phyloP scores from a whole-genome alignment of 176 grass and related monocot species.

The Oryza nivara region DNA sequence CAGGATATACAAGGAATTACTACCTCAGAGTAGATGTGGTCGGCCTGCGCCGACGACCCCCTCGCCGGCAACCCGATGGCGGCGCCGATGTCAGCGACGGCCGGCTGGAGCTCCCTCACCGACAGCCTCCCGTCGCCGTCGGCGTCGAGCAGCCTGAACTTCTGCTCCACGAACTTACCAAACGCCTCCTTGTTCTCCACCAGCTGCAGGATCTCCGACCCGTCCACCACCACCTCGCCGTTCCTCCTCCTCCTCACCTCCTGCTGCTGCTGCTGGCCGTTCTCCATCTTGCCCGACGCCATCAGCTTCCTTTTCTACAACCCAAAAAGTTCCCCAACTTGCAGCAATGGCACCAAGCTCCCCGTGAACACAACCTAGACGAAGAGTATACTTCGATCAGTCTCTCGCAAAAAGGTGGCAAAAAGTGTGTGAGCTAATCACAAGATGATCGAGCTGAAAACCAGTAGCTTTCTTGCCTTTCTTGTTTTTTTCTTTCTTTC shows the following conservation, averaged over 20 bases:
- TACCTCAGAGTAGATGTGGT: constrained; percentile 87
- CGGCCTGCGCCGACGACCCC: constrained; percentile 61
- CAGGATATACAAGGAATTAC: neutral
- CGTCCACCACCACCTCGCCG: constrained; percentile 63
- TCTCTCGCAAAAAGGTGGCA: neutral
- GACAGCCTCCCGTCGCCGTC: constrained; percentile 71
- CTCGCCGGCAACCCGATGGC: constrained; percentile 67
- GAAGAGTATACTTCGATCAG: too few species aligned
- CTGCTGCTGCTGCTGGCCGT: constrained; percentile 24
- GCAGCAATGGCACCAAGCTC: constrained; percentile 36
- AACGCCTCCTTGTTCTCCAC: constrained; percentile 76
- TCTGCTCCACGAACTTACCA: constrained; percentile 57
- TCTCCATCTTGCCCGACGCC: constrained; percentile 11
- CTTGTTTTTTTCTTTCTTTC: neutral
- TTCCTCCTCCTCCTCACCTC: constrained; percentile 26
- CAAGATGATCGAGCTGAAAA: neutral
- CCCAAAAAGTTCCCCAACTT: constrained; percentile 22
- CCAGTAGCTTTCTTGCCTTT: neutral
- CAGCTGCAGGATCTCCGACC: constrained; percentile 68
- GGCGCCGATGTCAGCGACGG: constrained; percentile 72
- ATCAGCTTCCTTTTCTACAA: constrained; percentile 24
- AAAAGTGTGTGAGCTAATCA: constrained; percentile 1
- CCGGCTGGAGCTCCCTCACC: constrained; percentile 77
- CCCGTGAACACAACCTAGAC: constrained; percentile 35
- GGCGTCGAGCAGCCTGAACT: constrained; percentile 67